Percentiles rank a stretch among this genome's conserved stretches.
Evolutionary conservation across 192 early-diverging fungal species (phyloP).

Genomic region (Gamsiella multidivaricata): DNA sequence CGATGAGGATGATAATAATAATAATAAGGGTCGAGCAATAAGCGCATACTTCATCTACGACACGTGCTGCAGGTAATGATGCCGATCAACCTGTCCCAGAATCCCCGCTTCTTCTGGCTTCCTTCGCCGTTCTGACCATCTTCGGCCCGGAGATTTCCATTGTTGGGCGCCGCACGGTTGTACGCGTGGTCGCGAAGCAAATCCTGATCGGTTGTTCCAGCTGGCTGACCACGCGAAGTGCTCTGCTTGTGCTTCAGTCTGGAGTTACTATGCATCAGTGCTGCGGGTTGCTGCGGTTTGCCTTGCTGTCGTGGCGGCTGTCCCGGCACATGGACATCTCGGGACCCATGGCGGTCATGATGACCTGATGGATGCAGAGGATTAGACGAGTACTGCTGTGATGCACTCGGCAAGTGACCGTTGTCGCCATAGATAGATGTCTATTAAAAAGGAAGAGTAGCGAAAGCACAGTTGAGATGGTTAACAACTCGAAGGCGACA

Average conservation of each 20-base stretch:
- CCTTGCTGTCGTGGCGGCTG: slow-evolving; percentile 23
- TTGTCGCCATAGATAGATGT: slow-evolving; percentile 21
- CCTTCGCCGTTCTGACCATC: slow-evolving; percentile 30
- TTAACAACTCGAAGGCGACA: neutral
- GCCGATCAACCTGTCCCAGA: slow-evolving; percentile 58
- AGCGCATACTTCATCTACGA: slow-evolving; percentile 17
- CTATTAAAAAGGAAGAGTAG: neutral
- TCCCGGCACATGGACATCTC: slow-evolving; percentile 23
- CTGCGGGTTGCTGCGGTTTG: slow-evolving; percentile 37
- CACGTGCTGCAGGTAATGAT: slow-evolving; percentile 60
- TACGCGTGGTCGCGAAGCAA: slow-evolving; percentile 46
- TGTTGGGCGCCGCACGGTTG: slow-evolving; percentile 39
- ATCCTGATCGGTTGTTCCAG: slow-evolving; percentile 32
- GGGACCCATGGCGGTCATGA: slow-evolving; percentile 18
- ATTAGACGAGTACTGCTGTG: slow-evolving; percentile 38
- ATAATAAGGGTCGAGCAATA: neutral
- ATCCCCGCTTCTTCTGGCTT: slow-evolving; percentile 46
- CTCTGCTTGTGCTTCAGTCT: slow-evolving; percentile 52
- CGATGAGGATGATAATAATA: too few species aligned
- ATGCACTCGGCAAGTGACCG: slow-evolving; percentile 20
- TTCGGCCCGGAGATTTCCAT: slow-evolving; percentile 22
- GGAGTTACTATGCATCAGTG: slow-evolving; percentile 46
- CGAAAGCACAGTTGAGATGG: neutral
- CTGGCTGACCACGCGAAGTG: slow-evolving; percentile 10
- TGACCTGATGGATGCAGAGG: slow-evolving; percentile 39